Percentiles rank a stretch among this genome's conserved stretches.
These are phyloP conservation scores for Leccinum angustisporum DNA, from an alignment of 1,284 basidiomycete genomes.

Conservation along the genomic window DNA sequence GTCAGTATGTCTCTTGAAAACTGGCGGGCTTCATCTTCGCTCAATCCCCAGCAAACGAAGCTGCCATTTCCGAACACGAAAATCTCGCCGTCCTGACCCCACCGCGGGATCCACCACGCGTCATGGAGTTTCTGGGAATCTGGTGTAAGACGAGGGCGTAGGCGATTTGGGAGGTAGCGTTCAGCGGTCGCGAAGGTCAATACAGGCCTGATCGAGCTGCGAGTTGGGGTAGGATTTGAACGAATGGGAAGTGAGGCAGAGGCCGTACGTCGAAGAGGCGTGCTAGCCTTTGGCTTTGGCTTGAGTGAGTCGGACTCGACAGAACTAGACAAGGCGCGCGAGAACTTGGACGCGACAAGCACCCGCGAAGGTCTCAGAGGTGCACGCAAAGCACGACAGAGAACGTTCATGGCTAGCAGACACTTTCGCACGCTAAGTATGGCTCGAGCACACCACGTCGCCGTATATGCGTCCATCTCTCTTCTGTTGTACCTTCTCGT, in stretches of 20 bases:
- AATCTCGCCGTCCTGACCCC: conserved; percentile 79
- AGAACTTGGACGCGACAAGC: background rate
- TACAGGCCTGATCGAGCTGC: conserved; percentile 70
- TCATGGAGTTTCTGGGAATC: conserved; percentile 63
- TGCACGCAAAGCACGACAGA: conserved; percentile 16
- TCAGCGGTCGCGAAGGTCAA: conserved; percentile 78
- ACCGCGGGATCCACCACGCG: conserved; percentile 76
- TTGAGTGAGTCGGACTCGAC: conserved; percentile 36
- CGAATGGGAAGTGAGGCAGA: conserved; percentile 76
- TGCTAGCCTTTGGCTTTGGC: conserved; percentile 71
- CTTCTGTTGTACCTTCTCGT: conserved; percentile 13
- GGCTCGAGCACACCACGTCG: conserved; percentile 26
- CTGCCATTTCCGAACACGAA: conserved; percentile 86
- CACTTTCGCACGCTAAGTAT: conserved; percentile 3
- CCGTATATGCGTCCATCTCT: conserved; percentile 12
- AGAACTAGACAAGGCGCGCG: conserved; percentile 18
- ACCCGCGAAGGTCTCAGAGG: background rate
- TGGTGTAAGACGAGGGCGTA: conserved; percentile 53
- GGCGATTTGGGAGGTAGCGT: conserved; percentile 61
- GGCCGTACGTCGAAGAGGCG: conserved; percentile 67
- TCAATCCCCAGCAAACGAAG: conserved; percentile 86
- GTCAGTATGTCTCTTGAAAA: conserved; percentile 69
- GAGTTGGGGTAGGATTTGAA: conserved; percentile 74
- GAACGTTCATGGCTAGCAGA: conserved; percentile 18
- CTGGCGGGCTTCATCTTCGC: conserved; percentile 70